Evolutionary conservation across 2,329 filamentous ascomycete species (phyloP).

Genomic region (Xylaria hypoxylon): DNA sequence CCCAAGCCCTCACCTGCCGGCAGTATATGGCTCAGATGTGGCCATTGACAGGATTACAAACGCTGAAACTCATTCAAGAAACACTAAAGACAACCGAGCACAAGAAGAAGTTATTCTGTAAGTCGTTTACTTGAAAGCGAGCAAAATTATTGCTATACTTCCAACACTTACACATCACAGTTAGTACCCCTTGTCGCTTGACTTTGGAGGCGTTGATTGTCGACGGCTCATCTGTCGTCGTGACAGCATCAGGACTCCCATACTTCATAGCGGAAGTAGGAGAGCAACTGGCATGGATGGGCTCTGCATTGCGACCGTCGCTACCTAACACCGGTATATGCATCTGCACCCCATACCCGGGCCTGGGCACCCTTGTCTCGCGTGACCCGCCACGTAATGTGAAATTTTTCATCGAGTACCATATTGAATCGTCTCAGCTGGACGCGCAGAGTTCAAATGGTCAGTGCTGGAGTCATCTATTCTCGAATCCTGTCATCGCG

Average conservation of each 20-base stretch:
- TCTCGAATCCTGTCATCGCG: conserved; percentile 48
- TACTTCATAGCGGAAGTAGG: conserved; percentile 51
- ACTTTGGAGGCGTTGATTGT: neutral
- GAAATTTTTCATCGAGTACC: neutral
- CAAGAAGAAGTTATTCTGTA: conserved; percentile 5
- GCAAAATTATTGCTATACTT: too few species aligned
- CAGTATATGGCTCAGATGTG: conserved; percentile 32
- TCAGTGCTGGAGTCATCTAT: conserved; percentile 50
- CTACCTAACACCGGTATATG: conserved; percentile 10
- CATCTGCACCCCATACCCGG: neutral
- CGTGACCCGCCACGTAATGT: neutral
- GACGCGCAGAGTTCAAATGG: conserved; percentile 31
- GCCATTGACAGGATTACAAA: conserved; percentile 24
- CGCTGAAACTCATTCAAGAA: conserved; percentile 16
- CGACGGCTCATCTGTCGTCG: neutral
- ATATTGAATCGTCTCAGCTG: neutral
- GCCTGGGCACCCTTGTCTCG: neutral
- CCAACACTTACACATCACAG: neutral
- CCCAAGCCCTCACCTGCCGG: conserved; percentile 31
- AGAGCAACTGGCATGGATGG: conserved; percentile 53
- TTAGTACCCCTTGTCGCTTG: conserved; percentile 5
- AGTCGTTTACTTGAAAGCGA: neutral
- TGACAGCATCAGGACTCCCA: conserved; percentile 19
- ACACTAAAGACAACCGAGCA: neutral
- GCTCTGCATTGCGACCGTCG: conserved; percentile 48